Evolutionary conservation across 768 basidiomycete species (phyloP).

Genomic region (Pholiota microspora): DNA sequence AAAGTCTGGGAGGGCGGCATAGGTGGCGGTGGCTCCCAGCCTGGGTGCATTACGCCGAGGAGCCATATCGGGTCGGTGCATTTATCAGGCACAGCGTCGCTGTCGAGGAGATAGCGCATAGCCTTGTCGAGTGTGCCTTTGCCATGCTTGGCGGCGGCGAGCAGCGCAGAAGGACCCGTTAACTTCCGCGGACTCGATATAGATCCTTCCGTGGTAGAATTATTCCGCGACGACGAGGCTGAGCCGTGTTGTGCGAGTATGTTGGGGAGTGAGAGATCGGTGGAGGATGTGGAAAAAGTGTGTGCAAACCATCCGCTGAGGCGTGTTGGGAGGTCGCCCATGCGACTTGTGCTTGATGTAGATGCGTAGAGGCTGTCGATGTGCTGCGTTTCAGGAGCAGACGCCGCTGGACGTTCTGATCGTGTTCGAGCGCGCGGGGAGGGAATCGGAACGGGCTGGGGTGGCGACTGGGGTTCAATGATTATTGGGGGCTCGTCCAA

Average conservation of each 20-base stretch:
- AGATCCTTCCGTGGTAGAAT: slow-evolving; percentile 13
- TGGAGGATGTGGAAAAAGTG: slow-evolving; percentile 68
- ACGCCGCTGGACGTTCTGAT: slow-evolving; percentile 51
- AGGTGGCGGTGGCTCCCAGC: slow-evolving; percentile 51
- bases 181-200: slow-evolving; percentile 17
- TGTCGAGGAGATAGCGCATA: slow-evolving; percentile 87
- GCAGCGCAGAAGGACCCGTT: slow-evolving; percentile 40
- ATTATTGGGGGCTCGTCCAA: slow-evolving; percentile 62
- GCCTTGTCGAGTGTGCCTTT: slow-evolving; percentile 81
- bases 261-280: slow-evolving; percentile 66
- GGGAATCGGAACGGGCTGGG: neutral
- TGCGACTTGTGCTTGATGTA: slow-evolving; percentile 22
- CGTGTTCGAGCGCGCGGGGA: slow-evolving; percentile 51
- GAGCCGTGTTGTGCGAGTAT: slow-evolving; percentile 46
- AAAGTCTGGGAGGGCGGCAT: neutral
- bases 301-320: slow-evolving; percentile 83
- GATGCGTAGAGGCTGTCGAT: slow-evolving; percentile 20
- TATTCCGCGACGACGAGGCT: neutral
- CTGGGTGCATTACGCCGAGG: slow-evolving; percentile 78
- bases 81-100: slow-evolving; percentile 82
- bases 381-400: slow-evolving; percentile 24
- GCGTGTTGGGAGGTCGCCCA: slow-evolving; percentile 70
- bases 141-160: slow-evolving; percentile 70
- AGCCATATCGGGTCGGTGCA: slow-evolving; percentile 87
- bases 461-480: slow-evolving; percentile 49